Percentiles rank a stretch among this genome's conserved stretches.
Conservation (phyloP, 2,329 filamentous ascomycete genomes). For the Diplodia scrobiculata region DNA sequence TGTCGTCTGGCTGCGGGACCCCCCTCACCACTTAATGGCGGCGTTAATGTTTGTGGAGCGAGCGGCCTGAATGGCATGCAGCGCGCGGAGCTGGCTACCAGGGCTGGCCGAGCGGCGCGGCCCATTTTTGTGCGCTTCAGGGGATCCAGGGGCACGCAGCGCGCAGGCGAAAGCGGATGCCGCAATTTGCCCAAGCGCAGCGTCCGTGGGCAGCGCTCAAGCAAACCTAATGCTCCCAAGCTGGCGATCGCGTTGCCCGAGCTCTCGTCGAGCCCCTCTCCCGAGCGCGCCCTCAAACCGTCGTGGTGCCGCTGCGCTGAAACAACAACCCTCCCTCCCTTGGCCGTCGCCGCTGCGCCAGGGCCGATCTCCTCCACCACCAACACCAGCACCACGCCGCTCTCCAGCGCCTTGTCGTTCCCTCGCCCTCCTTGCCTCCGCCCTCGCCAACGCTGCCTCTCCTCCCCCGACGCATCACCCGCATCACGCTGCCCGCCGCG, state of each 20-base stretch:
- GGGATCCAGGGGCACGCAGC: constrained; percentile 24
- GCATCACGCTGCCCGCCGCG: constrained; percentile 21
- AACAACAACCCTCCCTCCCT: constrained; percentile 26
- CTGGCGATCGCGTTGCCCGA: constrained; percentile 28
- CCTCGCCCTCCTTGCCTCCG: constrained; percentile 26
- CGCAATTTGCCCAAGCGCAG: constrained; percentile 27
- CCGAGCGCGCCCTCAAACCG: constrained; percentile 28
- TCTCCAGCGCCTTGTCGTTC: constrained; percentile 22
- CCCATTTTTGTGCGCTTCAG: constrained; percentile 25
- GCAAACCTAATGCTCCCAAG: constrained; percentile 27
- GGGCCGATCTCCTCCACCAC: constrained; percentile 24
- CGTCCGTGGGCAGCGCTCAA: constrained; percentile 23
- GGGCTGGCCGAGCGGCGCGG: constrained; percentile 23
- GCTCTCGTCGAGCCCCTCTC: constrained; percentile 27
- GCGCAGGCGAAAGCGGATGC: constrained; percentile 27
- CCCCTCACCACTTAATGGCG: constrained; percentile 18
- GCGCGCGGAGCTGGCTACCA: constrained; percentile 25
- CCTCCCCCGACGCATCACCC: constrained; percentile 16
- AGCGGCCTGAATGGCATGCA: constrained; percentile 24
- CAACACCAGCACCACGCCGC: constrained; percentile 12
- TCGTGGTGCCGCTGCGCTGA: constrained; percentile 28
- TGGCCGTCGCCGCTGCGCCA: constrained; percentile 24
- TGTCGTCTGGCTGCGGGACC: constrained; percentile 3
- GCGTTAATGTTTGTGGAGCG: constrained; percentile 22
- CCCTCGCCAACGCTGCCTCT: constrained; percentile 21